These are phyloP conservation scores for Candida namnaoensis DNA, from an alignment of 805 yeast species.

Conservation along the genomic window DNA sequence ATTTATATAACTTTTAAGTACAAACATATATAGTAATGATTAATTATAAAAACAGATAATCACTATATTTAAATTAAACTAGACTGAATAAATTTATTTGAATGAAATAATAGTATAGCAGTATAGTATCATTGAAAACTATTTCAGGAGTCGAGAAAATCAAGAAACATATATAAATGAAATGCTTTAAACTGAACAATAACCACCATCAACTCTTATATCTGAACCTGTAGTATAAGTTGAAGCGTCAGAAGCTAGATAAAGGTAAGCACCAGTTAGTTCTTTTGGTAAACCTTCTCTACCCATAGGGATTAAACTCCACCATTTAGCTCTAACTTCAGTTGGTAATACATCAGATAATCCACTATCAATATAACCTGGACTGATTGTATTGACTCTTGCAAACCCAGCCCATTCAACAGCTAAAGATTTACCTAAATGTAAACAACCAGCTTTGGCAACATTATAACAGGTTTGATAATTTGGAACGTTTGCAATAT, in stretches of 20 bases:
- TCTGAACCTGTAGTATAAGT: conserved; percentile 76
- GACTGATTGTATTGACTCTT: conserved; percentile 75
- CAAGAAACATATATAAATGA: too few species aligned
- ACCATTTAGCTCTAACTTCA: conserved; percentile 40
- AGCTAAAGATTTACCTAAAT: conserved; percentile 66
- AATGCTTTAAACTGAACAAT: conserved; percentile 23
- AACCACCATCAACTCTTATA: conserved; percentile 74
- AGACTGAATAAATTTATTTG: too few species aligned
- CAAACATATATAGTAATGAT: too few species aligned
- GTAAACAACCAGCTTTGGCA: conserved; percentile 74
- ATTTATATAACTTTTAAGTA: too few species aligned
- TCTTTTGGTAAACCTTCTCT: conserved; percentile 70
- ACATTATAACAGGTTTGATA: conserved; percentile 81
- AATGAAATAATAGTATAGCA: too few species aligned
- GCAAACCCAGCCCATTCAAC: conserved; percentile 85
- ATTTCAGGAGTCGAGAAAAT: too few species aligned
- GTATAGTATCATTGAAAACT: too few species aligned
- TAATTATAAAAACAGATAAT: too few species aligned
- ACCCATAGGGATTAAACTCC: conserved; percentile 52
- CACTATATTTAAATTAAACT: too few species aligned
- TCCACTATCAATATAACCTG: conserved; percentile 80
- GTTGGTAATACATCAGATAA: conserved; percentile 40
- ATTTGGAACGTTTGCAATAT: conserved; percentile 81
- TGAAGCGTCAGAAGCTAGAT: conserved; percentile 75
- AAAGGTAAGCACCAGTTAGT: conserved; percentile 71